Percentiles rank a stretch among this genome's conserved stretches.
phyloP scores from a whole-genome alignment of 2,329 filamentous ascomycete species.

The Aotearoamyces nothofagi region DNA sequence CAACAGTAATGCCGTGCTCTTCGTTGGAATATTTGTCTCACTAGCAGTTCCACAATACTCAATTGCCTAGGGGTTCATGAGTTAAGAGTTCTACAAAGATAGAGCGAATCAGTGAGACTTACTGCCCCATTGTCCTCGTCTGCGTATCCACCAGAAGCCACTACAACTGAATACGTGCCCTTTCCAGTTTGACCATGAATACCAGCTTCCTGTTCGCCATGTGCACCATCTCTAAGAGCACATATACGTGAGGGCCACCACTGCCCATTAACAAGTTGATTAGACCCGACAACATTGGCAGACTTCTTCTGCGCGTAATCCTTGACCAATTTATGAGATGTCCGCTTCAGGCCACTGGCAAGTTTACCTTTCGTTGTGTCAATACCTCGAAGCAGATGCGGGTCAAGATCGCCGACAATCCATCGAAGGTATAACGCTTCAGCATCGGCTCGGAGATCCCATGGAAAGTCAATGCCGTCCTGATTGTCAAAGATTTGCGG shows the following conservation, averaged over 20 bases:
- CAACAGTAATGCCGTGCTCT: constrained; percentile 27
- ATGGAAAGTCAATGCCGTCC: constrained; percentile 22
- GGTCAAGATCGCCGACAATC: constrained; percentile 24
- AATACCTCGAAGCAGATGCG: constrained; percentile 25
- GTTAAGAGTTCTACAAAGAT: not conserved
- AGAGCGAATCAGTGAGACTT: too few relatives aligned
- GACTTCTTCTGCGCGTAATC: constrained; percentile 5
- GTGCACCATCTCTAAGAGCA: constrained; percentile 33
- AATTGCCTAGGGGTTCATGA: constrained; percentile 22
- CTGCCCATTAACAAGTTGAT: constrained; percentile 21
- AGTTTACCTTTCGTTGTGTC: constrained; percentile 7
- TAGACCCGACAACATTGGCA: constrained; percentile 15
- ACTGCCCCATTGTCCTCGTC: constrained; percentile 30
- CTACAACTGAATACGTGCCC: constrained; percentile 35
- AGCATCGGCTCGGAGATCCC: constrained; percentile 30
- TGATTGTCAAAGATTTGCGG: constrained; percentile 23
- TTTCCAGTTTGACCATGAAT: constrained; percentile 29
- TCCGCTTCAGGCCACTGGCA: constrained; percentile 7
- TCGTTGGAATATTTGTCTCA: constrained; percentile 16
- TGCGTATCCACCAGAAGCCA: constrained; percentile 29
- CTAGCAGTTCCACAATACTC: constrained; percentile 33
- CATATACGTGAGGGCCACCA: constrained; percentile 38
- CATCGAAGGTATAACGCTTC: constrained; percentile 29
- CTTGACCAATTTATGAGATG: constrained; percentile 5
- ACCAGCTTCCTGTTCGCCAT: constrained; percentile 30